Conservation (phyloP, 2,329 filamentous ascomycete species). For the Aspergillus proliferans region DNA sequence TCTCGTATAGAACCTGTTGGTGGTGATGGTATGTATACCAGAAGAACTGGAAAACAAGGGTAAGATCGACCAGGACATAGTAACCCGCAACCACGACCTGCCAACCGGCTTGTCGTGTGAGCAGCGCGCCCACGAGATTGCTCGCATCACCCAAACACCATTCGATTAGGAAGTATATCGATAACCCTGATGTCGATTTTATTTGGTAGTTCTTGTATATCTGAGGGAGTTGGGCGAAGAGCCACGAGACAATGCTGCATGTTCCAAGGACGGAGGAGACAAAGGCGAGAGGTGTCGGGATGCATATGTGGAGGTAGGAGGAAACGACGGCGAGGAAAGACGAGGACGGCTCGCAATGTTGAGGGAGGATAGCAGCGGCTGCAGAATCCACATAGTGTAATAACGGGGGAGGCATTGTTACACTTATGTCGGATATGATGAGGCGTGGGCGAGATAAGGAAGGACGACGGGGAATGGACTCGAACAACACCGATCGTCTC, state of each 20-base stretch:
- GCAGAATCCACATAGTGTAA: conserved; percentile 19
- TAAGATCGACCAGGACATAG: conserved; percentile 60
- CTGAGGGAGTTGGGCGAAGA: conserved; percentile 63
- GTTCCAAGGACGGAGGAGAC: conserved; percentile 56
- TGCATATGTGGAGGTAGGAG: conserved; percentile 54
- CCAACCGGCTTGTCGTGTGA: conserved; percentile 60
- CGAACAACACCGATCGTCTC: background rate
- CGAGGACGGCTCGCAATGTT: conserved; percentile 55
- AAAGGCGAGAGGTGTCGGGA: conserved; percentile 58
- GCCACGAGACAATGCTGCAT: conserved; percentile 60
- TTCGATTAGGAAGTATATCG: conserved; percentile 59
- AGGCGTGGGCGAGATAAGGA: background rate
- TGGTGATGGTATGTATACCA: conserved; percentile 58
- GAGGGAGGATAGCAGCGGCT: conserved; percentile 40
- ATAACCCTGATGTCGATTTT: conserved; percentile 59
- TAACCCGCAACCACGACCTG: conserved; percentile 60
- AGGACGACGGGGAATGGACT: background rate
- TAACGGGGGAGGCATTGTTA: conserved; percentile 25
- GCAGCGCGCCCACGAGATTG: conserved; percentile 57
- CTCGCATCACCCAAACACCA: conserved; percentile 61
- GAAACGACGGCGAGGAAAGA: conserved; percentile 54
- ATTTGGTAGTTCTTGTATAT: conserved; percentile 63
- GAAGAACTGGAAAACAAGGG: conserved; percentile 57
- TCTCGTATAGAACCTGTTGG: conserved; percentile 34
- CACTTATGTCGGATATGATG: background rate